Evolutionary conservation across 495 filamentous ascomycete genomes (phyloP), one percentile per base, ranked within the genome.

Genomic region (Xylaria curta): DNA sequence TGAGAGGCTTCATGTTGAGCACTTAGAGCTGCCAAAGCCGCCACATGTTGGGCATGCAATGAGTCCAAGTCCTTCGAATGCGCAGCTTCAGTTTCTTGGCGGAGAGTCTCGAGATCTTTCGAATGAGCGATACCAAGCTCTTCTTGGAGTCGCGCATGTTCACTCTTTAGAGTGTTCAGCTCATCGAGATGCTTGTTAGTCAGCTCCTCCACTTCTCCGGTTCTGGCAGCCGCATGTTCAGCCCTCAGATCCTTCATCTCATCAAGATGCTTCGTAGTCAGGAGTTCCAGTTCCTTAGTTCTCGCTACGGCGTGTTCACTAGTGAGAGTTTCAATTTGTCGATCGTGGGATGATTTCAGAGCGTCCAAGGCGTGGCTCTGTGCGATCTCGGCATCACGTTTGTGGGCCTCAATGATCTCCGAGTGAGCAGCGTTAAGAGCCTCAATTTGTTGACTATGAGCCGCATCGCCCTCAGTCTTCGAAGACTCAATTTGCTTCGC

Each of bases 401-500:
- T 76, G 51, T 79, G 77, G 44, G 76, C 76, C 56, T 78, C 77
- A 19, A 78, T 51, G 49, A 79, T 72, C 62, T 78, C 73, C 2
- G 63, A 56, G 24, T 79, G 77, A n/a, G 76, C 76, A 36, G 77
- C 74, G 42, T 79, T 79, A 2, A 79, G 71, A 1, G 77, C 77
- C 40, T 79, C 77, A 40, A 79, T 78, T 38, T 75, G 72, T 58
- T 78, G 69, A 24, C 59, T 71, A 21, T 74, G 76, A 36, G 77
- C 74, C 0, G 73, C 77, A 6, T 78, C 53, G 4, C 77, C 77
- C 67, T 79, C 77, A 3, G 66, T 72, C 64, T 79, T 78, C 13
- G 77, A 79, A 26, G 77, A 79, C 51, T 78, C 74, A 19, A 75
- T 46, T 62, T 79, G 77, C 28, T 79, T 78, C 59, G 69, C 74